These are phyloP conservation scores for Artemisia annua DNA, from an alignment of 129 eudicot species.

Conservation along the genomic window DNA sequence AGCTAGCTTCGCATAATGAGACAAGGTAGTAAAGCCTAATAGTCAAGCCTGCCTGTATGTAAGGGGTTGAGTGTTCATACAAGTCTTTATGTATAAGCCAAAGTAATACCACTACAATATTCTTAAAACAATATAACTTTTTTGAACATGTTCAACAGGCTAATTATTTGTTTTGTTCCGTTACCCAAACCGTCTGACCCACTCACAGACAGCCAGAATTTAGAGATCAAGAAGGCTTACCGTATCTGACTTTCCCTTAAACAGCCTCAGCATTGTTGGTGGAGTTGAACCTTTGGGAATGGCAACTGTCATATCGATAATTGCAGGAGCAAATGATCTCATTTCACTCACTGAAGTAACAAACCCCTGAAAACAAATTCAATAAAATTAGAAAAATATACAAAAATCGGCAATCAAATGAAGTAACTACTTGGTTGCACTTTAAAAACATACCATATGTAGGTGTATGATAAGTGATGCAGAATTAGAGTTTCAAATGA, in stretches of 20 bases:
- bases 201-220: neutral
- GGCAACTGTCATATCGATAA: constrained; percentile 77
- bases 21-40: no score
- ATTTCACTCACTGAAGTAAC: constrained; percentile 84
- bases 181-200: no score
- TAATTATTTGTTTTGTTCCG: no score
- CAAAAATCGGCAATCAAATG: constrained; percentile 14
- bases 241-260: constrained; percentile 82
- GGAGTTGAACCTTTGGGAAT: constrained; percentile 75
- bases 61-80: no score
- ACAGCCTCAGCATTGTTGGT: constrained; percentile 83
- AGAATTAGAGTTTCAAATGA: neutral
- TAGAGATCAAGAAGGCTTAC: constrained; percentile 42
- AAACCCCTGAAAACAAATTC: constrained; percentile 61
- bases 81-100: no score
- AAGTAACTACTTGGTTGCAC: constrained; percentile 8
- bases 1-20: no score
- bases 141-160: no score
- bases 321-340: constrained; percentile 94
- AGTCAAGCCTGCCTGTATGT: no score
- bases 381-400: neutral
- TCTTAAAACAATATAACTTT: no score
- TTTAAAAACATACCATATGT: neutral
- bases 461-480: constrained; percentile 9
- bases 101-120: no score